Base-by-base conservation (phyloP, 768 basidiomycete genomes). In the Hydnum rufescens region DNA sequence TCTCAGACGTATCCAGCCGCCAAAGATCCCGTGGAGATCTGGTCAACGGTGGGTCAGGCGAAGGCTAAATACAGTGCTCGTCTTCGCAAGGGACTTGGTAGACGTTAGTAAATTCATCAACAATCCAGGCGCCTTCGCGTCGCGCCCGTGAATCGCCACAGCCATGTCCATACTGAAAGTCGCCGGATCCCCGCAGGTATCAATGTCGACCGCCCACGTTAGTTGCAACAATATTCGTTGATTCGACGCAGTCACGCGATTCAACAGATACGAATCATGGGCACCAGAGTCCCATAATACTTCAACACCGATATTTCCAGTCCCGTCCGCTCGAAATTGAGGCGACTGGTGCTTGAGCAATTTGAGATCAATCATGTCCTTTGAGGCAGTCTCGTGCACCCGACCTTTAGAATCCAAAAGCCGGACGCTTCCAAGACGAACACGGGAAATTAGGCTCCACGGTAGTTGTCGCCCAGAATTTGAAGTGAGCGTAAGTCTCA, bases 251-350 rank as follows among this genome's bases (percentile, higher is more conserved):
- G 90, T 93, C 34, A 89, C 80, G 26, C 80, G 76, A 63, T 99
- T 93, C 55, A 99, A 72, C 42, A 92, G 67, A 16, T 77, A 63
- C 8, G 87, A 89, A 58, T 87, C 78, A 63, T 96, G 95, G 8
- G 86, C 67, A 53, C 89, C 88, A 1, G 87, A 88, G 66, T 99
- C 95, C 92, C 93, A 97, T 4, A 84, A 70, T 1, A 81, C 81
- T 52, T 78, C 75, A 5, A 77, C 79, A 22, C 71, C 66, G 43
- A 96, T 64, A 4, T 64, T 63, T 6, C 85, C 80, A 4, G 83
- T 85, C 2, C 93, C 92, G 64, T 96, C 90, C 1, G 81, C 72
- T 59, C 71, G 78, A 69, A 84, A 89, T 57, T 84, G 77, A 22
- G 87, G 67, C 1, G 61, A 63, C 66, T 84, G 82, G 19, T 83